A percentile compares a stretch with the other conserved stretches of the same genome.
These are phyloP conservation scores for Cyclotella atomus DNA, from an alignment of 108 stramenopile species.

Conservation along the genomic window DNA sequence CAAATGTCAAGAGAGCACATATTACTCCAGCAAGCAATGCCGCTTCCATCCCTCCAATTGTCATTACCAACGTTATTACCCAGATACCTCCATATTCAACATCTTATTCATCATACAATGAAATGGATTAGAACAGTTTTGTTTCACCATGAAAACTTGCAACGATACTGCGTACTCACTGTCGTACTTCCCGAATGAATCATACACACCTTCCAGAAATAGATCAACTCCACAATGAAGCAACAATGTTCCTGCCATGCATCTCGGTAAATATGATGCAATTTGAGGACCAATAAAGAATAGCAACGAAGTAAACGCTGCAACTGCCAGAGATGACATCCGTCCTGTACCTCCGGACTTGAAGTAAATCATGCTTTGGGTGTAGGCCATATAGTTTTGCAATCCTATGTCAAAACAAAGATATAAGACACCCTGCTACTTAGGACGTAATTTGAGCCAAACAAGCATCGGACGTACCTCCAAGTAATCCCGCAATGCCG, in stretches of 20 bases:
- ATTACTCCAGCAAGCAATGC: conserved; percentile 74
- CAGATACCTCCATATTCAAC: conserved; percentile 71
- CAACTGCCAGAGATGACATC: conserved; percentile 53
- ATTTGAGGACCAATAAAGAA: conserved; percentile 74
- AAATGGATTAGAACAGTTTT: no score
- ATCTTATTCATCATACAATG: background rate
- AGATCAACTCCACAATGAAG: conserved; percentile 87
- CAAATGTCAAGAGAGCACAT: conserved; percentile 66
- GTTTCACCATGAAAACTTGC: conserved; percentile 4
- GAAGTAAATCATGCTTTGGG: conserved; percentile 66
- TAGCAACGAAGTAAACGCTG: conserved; percentile 47
- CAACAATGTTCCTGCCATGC: conserved; percentile 88
- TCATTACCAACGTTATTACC: conserved; percentile 78
- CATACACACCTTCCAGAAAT: conserved; percentile 77
- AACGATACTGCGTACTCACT: no score
- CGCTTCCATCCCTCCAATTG: conserved; percentile 68
- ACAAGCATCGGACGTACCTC: conserved; percentile 20
- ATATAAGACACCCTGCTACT: no score
- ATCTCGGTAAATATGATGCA: conserved; percentile 69
- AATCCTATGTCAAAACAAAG: conserved; percentile 30
- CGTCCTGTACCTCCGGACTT: conserved; percentile 76
- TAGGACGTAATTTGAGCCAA: background rate
- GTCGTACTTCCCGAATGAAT: conserved; percentile 53
- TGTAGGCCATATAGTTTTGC: conserved; percentile 83
- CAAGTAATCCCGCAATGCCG: conserved; percentile 60